A percentile compares a stretch with the other conserved stretches of the same genome.
These are phyloP conservation scores for Aspergillus ochraceoroseus DNA, from an alignment of 2,329 filamentous ascomycete genomes.

Conservation along the genomic window DNA sequence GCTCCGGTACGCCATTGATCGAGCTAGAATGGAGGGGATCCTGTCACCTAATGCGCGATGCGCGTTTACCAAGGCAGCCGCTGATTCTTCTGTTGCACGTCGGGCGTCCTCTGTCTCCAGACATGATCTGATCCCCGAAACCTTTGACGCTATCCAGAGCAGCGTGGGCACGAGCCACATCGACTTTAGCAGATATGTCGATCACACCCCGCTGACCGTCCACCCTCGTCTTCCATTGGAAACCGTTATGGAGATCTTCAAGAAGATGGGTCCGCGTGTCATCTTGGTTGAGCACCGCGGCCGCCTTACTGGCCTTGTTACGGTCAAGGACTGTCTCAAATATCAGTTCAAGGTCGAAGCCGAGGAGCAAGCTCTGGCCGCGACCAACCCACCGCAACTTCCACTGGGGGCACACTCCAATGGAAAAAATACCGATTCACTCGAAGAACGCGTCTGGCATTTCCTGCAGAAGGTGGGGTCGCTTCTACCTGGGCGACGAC, in stretches of 20 bases:
- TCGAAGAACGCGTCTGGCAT: slow-evolving; percentile 38
- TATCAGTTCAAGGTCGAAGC: slow-evolving; percentile 97
- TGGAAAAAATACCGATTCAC: slow-evolving; percentile 20
- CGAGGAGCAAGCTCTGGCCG: slow-evolving; percentile 58
- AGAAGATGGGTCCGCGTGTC: slow-evolving; percentile 91
- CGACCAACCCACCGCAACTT: slow-evolving; percentile 27
- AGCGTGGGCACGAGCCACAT: slow-evolving; percentile 56
- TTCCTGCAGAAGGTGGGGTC: slow-evolving; percentile 33
- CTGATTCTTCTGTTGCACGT: slow-evolving; percentile 33
- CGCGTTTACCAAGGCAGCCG: slow-evolving; percentile 59
- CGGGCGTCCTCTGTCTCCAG: slow-evolving; percentile 28
- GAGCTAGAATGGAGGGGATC: slow-evolving; percentile 63
- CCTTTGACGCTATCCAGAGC: slow-evolving; percentile 57
- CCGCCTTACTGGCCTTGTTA: slow-evolving; percentile 76
- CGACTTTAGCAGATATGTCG: slow-evolving; percentile 82
- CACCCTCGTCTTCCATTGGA: slow-evolving; percentile 89
- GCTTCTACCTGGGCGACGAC: slow-evolving; percentile 17
- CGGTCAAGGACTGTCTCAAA: slow-evolving; percentile 93
- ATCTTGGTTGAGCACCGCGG: slow-evolving; percentile 90
- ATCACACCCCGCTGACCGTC: slow-evolving; percentile 81
- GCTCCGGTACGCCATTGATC: slow-evolving; percentile 81
- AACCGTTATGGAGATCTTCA: slow-evolving; percentile 97
- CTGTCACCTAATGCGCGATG: slow-evolving; percentile 67
- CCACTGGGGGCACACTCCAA: slow-evolving; percentile 23
- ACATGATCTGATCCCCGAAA: slow-evolving; percentile 41